phyloP scores from a whole-genome alignment of 2,329 filamentous ascomycete species.

The Fusarium metavorans region DNA sequence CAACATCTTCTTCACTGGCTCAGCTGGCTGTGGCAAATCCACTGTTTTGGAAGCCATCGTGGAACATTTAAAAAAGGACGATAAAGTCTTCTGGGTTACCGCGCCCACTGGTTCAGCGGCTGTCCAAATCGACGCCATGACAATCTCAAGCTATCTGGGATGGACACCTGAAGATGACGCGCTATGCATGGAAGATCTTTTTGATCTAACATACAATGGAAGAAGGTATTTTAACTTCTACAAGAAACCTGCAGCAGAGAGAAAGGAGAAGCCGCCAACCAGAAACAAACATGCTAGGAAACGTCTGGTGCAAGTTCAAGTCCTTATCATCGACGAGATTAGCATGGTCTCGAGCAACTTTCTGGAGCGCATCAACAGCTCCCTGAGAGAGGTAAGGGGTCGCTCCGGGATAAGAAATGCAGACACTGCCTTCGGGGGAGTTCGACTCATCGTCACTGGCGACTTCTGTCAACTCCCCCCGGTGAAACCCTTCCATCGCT shows the following conservation, averaged over 20 bases:
- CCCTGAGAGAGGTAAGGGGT: conserved; percentile 47
- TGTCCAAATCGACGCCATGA: background rate
- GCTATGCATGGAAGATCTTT: background rate
- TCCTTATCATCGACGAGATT: conserved; percentile 75
- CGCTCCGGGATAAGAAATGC: background rate
- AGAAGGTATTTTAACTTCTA: background rate
- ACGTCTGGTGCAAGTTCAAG: conserved; percentile 60
- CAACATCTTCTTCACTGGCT: background rate
- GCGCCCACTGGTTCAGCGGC: background rate
- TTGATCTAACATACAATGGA: background rate
- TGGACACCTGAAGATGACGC: background rate
- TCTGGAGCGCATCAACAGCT: conserved; percentile 37
- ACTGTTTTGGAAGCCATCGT: background rate
- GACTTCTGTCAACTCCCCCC: conserved; percentile 73
- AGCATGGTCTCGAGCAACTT: conserved; percentile 70
- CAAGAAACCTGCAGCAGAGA: background rate
- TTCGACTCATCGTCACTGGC: conserved; percentile 43
- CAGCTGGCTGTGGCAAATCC: background rate
- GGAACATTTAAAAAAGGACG: background rate
- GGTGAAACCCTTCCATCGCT: conserved; percentile 63
- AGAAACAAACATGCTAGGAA: conserved; percentile 13
- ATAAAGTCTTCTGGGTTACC: background rate
- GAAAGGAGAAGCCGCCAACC: background rate
- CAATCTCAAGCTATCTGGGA: background rate
- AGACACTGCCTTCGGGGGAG: conserved; percentile 37